Evolutionary conservation across 805 yeast species (phyloP).

Genomic region (Metschnikowia shivogae): DNA sequence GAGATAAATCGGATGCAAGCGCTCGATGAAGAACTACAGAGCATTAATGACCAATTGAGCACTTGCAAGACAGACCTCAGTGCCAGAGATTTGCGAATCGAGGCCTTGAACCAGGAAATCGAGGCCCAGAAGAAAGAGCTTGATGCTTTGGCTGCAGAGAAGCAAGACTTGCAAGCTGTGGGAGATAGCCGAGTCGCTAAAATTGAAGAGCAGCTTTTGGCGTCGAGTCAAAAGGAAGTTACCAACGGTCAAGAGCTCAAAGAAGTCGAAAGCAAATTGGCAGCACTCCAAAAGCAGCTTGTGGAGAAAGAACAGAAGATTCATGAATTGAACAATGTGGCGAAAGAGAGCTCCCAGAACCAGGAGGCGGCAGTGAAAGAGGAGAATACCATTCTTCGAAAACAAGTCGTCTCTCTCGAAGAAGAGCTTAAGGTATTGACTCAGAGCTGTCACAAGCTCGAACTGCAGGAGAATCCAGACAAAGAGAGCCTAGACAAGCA

Average conservation of each 20-base stretch:
- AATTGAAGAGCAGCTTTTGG: constrained; percentile 4
- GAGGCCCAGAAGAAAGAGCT: constrained; percentile 4
- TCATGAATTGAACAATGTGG: neutral
- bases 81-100: constrained; percentile 1
- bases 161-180: neutral
- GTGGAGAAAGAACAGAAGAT: neutral
- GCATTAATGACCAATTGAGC: constrained; percentile 2
- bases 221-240: neutral
- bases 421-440: neutral
- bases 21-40: constrained; percentile 1
- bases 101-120: constrained; percentile 3
- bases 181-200: neutral
- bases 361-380: neutral
- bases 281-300: neutral
- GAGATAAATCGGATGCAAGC: neutral
- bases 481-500: neutral
- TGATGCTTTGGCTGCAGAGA: neutral
- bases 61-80: neutral
- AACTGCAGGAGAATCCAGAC: constrained; percentile 1
- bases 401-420: neutral
- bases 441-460: neutral
- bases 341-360: neutral
- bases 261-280: constrained; percentile 1
- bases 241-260: neutral
- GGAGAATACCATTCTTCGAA: neutral